Evolutionary conservation across 345 rosid genomes (phyloP), one percentile per base, ranked within the genome.

Genomic region (Ceriops zippeliana): DNA sequence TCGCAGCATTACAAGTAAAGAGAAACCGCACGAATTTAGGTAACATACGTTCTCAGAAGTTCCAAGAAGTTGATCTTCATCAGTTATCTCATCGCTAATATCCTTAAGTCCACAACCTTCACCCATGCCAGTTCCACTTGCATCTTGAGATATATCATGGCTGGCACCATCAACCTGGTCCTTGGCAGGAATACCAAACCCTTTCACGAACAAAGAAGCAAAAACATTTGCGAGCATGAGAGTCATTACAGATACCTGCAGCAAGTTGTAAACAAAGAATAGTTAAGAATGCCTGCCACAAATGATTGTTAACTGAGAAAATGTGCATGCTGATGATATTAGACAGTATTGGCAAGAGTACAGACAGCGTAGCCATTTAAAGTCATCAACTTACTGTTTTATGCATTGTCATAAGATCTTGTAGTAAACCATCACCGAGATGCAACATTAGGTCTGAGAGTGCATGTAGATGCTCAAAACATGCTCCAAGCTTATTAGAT

Each of bases 101-200:
- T 93, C 97, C 17, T 84, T 88, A 62, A 70, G 78, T 49, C 97
- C 97, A 10, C 62, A 83, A 61, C 97, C 99, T 78, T 89, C 96
- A 21, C 99, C 97, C 96, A 95, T 83, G 58, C 97, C 99, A 17
- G 90, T 91, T 69, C 99, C 97, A 71, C 75, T 86, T 58, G 86
- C 92, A 74, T 74, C 80, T 80, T 84, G 78, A 47, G 91, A 64
- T 73, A 54, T 71, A 62, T 74, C 88, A 70, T 54, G 66, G 61
- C 60, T 67, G 60, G 80, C 56, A 68, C 75, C 97, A 78, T 89
- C 95, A 21, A 76, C 91, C 76, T 79, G 83, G 31, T 85, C 92
- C 73, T 83, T 83, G 6, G 81, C 71, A 73, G 96, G 67, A 69
- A 66, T 80, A 63, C 97, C 89, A 71, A 83, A 91, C 24, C 97